Percentiles rank a stretch among this genome's conserved stretches.
phyloP scores from a whole-genome alignment of 2,329 filamentous ascomycete species.

The Thielaviopsis euricoi region DNA sequence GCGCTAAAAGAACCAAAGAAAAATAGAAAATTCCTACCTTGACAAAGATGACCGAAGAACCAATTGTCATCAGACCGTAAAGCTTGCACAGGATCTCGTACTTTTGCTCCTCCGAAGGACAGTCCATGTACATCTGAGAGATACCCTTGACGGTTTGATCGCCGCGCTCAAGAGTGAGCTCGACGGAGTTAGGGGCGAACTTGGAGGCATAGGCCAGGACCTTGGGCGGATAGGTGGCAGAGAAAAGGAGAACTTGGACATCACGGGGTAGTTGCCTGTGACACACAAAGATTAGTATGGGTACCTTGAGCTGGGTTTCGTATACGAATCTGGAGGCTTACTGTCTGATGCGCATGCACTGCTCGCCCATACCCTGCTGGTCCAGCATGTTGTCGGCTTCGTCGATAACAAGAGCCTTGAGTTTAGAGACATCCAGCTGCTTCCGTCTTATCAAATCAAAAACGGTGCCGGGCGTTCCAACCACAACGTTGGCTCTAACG shows the following conservation, averaged over 20 bases:
- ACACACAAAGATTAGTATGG: constrained; percentile 18
- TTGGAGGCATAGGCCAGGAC: constrained; percentile 69
- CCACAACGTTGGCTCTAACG: constrained; percentile 63
- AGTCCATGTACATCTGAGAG: constrained; percentile 96
- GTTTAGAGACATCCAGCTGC: constrained; percentile 51
- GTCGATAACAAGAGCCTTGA: constrained; percentile 79
- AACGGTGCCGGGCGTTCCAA: constrained; percentile 87
- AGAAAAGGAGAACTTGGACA: constrained; percentile 88
- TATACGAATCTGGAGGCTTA: constrained; percentile 27
- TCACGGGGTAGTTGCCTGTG: constrained; percentile 51
- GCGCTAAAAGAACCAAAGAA: neutral
- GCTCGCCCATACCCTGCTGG: constrained; percentile 84
- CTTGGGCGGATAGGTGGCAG: constrained; percentile 76
- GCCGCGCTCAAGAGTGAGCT: constrained; percentile 73
- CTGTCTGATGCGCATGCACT: constrained; percentile 81
- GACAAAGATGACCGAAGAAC: constrained; percentile 96
- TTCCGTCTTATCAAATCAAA: constrained; percentile 69
- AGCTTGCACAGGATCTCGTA: constrained; percentile 81
- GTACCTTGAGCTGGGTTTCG: neutral
- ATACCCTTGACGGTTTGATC: constrained; percentile 95
- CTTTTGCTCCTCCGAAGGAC: constrained; percentile 63
- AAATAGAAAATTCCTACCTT: constrained; percentile 38
- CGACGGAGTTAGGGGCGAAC: constrained; percentile 75
- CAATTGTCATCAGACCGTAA: constrained; percentile 90
- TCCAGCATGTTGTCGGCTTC: constrained; percentile 99